Evolutionary conservation across 257 asterid genomes (phyloP), one percentile per base, ranked within the genome.

Genomic region (Knoxia roxburghii): DNA sequence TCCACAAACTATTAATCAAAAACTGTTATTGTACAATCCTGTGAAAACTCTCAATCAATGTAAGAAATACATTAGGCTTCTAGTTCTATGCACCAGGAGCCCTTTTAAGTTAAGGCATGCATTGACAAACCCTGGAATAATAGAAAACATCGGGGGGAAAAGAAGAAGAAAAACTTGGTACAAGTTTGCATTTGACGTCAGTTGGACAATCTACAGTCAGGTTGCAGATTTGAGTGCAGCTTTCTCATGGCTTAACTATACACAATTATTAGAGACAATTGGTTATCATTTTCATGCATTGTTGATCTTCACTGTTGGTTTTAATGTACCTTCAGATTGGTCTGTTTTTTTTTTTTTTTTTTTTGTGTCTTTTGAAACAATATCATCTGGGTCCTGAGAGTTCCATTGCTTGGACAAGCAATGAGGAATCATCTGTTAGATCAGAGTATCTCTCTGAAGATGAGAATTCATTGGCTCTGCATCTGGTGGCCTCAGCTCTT

Each of bases 381-480:
- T 15, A 49, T 89, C 82, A 92, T 70, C 98, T 78, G 18, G 98
- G 98, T 17, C 97, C 98, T 1, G 98, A 92, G 72, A 92, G 96
- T 65, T 92, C 98, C 97, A 89, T 86, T 53, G 96, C 96, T 83
- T 91, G 96, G 32, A 87, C 89, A 55, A 89, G 92, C 86, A 89
- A 72, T 0, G 91, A 89, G 46, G 96, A 91, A 64, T 92, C 96
- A 39, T 92, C 97, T 0, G 98, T 89, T 50, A 92, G 97, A 79
- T 92, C 98, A 58, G 98, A 92, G 74, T 85, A 89, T 76, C 98
- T 84, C 71, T 85, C 97, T 0, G 96, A 90, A 48, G 95, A 83
- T 2, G 94, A 86, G 75, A 88, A 90, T 58, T 88, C 96, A 27
- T 93, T 93, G 3, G 87, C 82, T 70, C 90, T 77, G 74, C 87